phyloP scores from a whole-genome alignment of 2,329 filamentous ascomycete genomes.

The Pseudocercospora vitis region DNA sequence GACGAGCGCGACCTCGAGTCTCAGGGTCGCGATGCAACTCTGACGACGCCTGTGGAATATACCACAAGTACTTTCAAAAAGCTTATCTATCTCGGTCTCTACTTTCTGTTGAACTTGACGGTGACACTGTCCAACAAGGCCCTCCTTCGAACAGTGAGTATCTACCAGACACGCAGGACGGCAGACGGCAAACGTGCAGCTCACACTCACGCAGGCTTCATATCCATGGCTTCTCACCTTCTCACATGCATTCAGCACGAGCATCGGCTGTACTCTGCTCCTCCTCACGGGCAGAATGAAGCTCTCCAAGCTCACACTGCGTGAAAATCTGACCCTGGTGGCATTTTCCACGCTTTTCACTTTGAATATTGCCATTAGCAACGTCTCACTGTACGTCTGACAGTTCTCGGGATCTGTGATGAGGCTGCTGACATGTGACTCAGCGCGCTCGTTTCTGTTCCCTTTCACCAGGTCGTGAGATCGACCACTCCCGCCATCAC shows the following conservation, averaged over 20 bases:
- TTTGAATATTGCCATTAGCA: slow-evolving; percentile 64
- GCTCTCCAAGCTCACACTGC: slow-evolving; percentile 53
- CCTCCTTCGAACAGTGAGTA: slow-evolving; percentile 46
- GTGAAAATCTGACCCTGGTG: slow-evolving; percentile 56
- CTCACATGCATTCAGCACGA: slow-evolving; percentile 58
- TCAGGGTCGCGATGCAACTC: slow-evolving; percentile 1
- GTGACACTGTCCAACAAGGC: slow-evolving; percentile 63
- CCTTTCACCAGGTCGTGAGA: slow-evolving; percentile 65
- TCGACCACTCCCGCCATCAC: slow-evolving; percentile 63
- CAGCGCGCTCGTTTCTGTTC: slow-evolving; percentile 54
- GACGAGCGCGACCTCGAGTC: slow-evolving; percentile 21
- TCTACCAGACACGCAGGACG: not conserved
- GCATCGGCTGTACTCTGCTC: slow-evolving; percentile 56
- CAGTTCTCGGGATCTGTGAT: too few species aligned
- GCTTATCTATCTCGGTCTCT: slow-evolving; percentile 35
- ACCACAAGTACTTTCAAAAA: slow-evolving; percentile 30
- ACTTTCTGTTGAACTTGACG: slow-evolving; percentile 52
- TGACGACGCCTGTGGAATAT: slow-evolving; percentile 27
- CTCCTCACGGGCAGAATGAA: slow-evolving; percentile 55
- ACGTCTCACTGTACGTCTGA: slow-evolving; percentile 55
- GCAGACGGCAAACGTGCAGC: not conserved
- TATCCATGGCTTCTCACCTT: slow-evolving; percentile 64
- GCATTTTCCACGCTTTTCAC: slow-evolving; percentile 63
- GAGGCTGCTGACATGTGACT: slow-evolving; percentile 1
- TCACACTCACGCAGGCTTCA: slow-evolving; percentile 47